Evolutionary conservation across 768 basidiomycete species (phyloP).

Genomic region (Cystobasidium onofrii): DNA sequence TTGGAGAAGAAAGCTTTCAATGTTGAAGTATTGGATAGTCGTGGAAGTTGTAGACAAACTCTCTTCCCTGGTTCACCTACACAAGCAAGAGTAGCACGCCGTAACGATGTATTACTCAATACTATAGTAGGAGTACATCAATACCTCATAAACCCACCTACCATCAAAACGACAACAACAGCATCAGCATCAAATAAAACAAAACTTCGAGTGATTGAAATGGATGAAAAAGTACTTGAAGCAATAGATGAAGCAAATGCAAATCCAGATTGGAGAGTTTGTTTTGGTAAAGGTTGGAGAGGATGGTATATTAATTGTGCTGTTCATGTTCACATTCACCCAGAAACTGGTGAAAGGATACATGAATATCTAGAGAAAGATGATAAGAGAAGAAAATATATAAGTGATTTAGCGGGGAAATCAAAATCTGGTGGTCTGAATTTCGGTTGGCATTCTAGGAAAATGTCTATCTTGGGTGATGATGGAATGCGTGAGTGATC

Average conservation of each 20-base stretch:
- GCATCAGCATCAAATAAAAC: too few relatives aligned
- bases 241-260: slow-evolving; percentile 67
- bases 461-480: slow-evolving; percentile 93
- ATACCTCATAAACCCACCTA: slow-evolving; percentile 67
- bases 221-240: slow-evolving; percentile 62
- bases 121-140: slow-evolving; percentile 56
- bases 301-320: slow-evolving; percentile 46
- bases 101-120: slow-evolving; percentile 59
- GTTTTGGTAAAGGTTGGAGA: slow-evolving; percentile 70
- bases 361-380: slow-evolving; percentile 30
- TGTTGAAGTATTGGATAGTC: slow-evolving; percentile 77
- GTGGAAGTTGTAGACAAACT: slow-evolving; percentile 52
- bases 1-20: slow-evolving; percentile 59
- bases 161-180: too few relatives aligned
- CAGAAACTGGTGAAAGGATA: slow-evolving; percentile 15
- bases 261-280: slow-evolving; percentile 64
- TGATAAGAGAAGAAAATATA: slow-evolving; percentile 64
- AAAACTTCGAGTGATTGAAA: slow-evolving; percentile 74
- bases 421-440: slow-evolving; percentile 85
- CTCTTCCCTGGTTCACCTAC: slow-evolving; percentile 53
- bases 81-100: slow-evolving; percentile 50
- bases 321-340: slow-evolving; percentile 47
- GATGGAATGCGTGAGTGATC: slow-evolving; percentile 60
- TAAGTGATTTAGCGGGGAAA: slow-evolving; percentile 64
- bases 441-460: slow-evolving; percentile 89